Evolutionary conservation across 2,329 filamentous ascomycete genomes (phyloP).

Genomic region (Talaromyces verruculosus): DNA sequence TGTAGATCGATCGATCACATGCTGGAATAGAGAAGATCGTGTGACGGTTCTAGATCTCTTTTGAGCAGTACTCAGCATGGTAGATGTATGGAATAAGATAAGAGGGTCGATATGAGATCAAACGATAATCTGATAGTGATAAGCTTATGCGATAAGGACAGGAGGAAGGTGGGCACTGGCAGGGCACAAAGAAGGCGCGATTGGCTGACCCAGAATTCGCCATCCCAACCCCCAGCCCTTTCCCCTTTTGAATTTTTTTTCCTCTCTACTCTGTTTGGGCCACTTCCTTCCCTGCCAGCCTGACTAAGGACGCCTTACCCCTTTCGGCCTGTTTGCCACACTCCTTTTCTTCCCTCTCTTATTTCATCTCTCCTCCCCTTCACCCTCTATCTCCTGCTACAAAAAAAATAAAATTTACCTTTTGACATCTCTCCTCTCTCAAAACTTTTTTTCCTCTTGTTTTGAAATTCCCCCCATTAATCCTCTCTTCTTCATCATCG

Average conservation of each 20-base stretch:
- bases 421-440: conserved; percentile 24
- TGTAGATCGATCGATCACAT: neutral
- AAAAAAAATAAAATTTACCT: conserved; percentile 17
- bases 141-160: neutral
- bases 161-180: neutral
- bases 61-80: neutral
- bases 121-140: neutral
- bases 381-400: conserved; percentile 4
- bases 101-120: neutral
- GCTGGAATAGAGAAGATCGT: neutral
- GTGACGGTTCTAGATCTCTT: neutral
- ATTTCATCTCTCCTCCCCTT: conserved; percentile 3
- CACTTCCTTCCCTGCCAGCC: conserved; percentile 1
- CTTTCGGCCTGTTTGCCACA: conserved; percentile 17
- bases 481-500: conserved; percentile 18
- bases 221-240: conserved; percentile 1
- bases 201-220: conserved; percentile 1
- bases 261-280: neutral
- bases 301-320: neutral
- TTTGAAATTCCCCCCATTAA: conserved; percentile 20
- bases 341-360: conserved; percentile 19
- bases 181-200: neutral
- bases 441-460: conserved; percentile 21
- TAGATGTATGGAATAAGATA: neutral
- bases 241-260: conserved; percentile 14